These are phyloP conservation scores for Claviceps digitariae DNA, from an alignment of 2,329 filamentous ascomycete species.

Conservation along the genomic window DNA sequence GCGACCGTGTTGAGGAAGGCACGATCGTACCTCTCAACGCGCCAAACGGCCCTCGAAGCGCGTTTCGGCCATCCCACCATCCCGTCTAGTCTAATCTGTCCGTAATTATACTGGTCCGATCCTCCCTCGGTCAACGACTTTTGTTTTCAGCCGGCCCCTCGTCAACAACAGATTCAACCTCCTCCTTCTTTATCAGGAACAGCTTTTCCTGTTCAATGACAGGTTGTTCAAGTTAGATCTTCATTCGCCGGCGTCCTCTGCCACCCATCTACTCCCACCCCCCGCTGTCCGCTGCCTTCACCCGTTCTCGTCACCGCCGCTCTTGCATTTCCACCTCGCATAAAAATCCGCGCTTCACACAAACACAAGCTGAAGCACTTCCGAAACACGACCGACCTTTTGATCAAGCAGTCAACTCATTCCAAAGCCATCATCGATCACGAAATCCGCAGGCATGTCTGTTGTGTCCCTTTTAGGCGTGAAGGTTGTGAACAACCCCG, in stretches of 20 bases:
- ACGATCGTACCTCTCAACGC: constrained; percentile 17
- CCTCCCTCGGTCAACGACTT: neutral
- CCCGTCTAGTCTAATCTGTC: neutral
- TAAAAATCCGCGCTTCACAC: neutral
- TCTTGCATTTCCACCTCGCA: constrained; percentile 3
- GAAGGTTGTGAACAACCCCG: constrained; percentile 93
- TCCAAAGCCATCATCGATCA: neutral
- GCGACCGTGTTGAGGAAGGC: neutral
- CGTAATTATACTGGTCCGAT: neutral
- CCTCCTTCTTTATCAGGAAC: neutral
- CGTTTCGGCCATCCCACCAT: constrained; percentile 10
- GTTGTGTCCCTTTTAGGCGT: constrained; percentile 93
- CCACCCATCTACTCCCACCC: neutral
- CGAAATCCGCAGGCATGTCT: constrained; percentile 49
- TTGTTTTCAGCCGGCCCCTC: neutral
- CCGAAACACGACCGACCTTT: neutral
- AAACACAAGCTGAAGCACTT: neutral
- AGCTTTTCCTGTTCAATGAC: neutral
- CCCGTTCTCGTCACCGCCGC: constrained; percentile 1
- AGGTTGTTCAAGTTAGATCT: neutral
- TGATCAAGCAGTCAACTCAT: neutral
- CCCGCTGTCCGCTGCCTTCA: constrained; percentile 5
- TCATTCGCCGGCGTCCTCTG: neutral
- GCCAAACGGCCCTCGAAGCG: constrained; percentile 13
- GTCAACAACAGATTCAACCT: neutral